A percentile compares a stretch with the other conserved stretches of the same genome.
phyloP scores from a whole-genome alignment of 495 filamentous ascomycete species.

The Penicillium antarcticum region DNA sequence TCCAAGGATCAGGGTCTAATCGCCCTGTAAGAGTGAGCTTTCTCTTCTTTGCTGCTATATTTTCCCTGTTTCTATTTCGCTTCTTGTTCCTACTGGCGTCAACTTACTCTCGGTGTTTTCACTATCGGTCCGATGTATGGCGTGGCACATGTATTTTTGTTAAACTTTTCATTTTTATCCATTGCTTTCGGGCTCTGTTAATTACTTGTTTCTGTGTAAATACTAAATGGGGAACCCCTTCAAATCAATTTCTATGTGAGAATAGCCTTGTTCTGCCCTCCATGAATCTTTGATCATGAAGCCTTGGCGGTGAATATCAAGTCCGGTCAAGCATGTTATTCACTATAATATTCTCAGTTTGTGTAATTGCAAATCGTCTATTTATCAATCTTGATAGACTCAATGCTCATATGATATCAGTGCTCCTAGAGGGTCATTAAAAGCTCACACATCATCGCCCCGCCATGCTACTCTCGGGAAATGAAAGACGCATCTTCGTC shows the following conservation, averaged over 20 bases:
- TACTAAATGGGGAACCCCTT: not conserved
- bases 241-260: not conserved
- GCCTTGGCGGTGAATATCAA: too few relatives aligned
- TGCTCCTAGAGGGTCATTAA: too few relatives aligned
- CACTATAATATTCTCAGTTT: too few relatives aligned
- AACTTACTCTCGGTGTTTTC: not conserved
- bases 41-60: not conserved
- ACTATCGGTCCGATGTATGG: not conserved
- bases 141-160: not conserved
- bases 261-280: not conserved
- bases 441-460: too few relatives aligned
- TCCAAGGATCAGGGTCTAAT: constrained; percentile 7
- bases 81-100: not conserved
- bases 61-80: not conserved
- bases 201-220: not conserved
- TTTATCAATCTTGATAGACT: too few relatives aligned
- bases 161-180: not conserved
- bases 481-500: too few relatives aligned
- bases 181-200: not conserved
- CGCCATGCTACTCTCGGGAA: too few relatives aligned
- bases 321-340: too few relatives aligned
- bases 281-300: not conserved
- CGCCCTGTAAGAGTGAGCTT: not conserved
- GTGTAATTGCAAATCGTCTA: too few relatives aligned
- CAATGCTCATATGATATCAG: too few relatives aligned